Percentiles rank a stretch among this genome's conserved stretches.
phyloP scores from a whole-genome alignment of 2,329 filamentous ascomycete genomes.

The Curvularia spicifera region DNA sequence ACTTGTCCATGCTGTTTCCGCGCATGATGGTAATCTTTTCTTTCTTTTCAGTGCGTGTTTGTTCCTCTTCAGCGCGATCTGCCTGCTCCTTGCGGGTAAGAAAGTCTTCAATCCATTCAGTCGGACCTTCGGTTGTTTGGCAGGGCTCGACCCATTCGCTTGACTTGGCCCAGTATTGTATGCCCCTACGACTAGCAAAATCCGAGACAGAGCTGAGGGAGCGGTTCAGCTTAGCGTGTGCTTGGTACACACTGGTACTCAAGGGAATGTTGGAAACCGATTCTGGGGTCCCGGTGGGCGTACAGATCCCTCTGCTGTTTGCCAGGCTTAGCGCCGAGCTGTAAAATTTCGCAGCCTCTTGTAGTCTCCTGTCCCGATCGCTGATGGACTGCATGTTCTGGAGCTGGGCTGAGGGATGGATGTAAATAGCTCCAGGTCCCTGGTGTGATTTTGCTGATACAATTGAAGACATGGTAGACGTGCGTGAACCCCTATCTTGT shows the following conservation, averaged over 20 bases:
- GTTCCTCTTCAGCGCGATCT: constrained; percentile 7
- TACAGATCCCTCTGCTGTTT: background rate
- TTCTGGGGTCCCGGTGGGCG: constrained; percentile 10
- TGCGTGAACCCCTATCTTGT: constrained; percentile 6
- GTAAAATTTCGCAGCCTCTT: background rate
- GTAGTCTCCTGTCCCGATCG: constrained; percentile 4
- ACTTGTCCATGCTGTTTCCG: constrained; percentile 12
- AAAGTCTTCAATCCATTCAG: constrained; percentile 19
- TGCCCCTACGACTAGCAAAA: background rate
- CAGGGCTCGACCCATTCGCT: constrained; percentile 15
- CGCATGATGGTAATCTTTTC: constrained; percentile 5
- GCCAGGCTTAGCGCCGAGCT: background rate
- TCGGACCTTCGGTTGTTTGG: constrained; percentile 1
- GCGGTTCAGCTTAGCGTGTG: constrained; percentile 9
- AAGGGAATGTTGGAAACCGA: constrained; percentile 9
- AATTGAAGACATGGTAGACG: constrained; percentile 11
- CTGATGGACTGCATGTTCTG: constrained; percentile 19
- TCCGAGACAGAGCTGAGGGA: background rate
- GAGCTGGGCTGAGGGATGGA: constrained; percentile 14
- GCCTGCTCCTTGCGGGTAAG: constrained; percentile 13
- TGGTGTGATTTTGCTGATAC: constrained; percentile 10
- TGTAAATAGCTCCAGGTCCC: constrained; percentile 13
- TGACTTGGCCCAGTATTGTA: constrained; percentile 8
- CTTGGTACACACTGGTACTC: background rate
- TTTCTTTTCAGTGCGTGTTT: constrained; percentile 2